A percentile compares a stretch with the other conserved stretches of the same genome.
Conservation (phyloP, 1,284 basidiomycete genomes). For the Irpex sp. region DNA sequence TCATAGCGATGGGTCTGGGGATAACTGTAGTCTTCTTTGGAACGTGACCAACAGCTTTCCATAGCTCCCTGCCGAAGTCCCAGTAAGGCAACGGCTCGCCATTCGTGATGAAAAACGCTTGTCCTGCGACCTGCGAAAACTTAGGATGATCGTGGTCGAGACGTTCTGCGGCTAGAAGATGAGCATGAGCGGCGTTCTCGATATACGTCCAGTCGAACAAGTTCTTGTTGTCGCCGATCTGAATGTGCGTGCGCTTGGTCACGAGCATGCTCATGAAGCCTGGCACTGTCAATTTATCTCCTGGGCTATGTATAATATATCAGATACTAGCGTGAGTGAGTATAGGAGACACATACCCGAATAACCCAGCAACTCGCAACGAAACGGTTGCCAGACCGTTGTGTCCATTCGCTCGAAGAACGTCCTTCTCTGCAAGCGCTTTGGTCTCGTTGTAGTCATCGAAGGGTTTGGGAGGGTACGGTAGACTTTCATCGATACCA, state of each 20-base stretch:
- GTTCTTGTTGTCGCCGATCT: slow-evolving; percentile 73
- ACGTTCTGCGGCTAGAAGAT: slow-evolving; percentile 61
- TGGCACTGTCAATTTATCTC: background rate
- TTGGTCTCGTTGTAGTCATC: slow-evolving; percentile 77
- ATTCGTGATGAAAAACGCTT: background rate
- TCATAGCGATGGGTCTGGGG: background rate
- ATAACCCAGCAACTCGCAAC: slow-evolving; percentile 71
- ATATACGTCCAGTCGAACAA: slow-evolving; percentile 80
- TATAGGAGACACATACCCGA: too few relatives aligned
- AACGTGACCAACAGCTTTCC: background rate
- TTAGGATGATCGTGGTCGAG: background rate
- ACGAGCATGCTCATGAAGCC: slow-evolving; percentile 12
- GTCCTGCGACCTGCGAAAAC: background rate
- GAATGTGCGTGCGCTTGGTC: slow-evolving; percentile 64
- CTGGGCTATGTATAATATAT: too few relatives aligned
- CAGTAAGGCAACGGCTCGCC: background rate
- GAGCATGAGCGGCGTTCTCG: slow-evolving; percentile 75
- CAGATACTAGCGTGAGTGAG: too few relatives aligned
- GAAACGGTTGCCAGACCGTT: slow-evolving; percentile 63
- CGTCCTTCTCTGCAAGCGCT: slow-evolving; percentile 66
- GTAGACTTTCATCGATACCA: slow-evolving; percentile 70
- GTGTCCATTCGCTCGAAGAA: slow-evolving; percentile 62
- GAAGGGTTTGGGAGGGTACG: slow-evolving; percentile 54
- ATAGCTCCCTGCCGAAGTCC: background rate
- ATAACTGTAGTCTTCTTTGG: background rate